These are phyloP conservation scores for Neckera pumila DNA, from an alignment of 225 moss, liverwort and hornwort genomes.

Conservation along the genomic window DNA sequence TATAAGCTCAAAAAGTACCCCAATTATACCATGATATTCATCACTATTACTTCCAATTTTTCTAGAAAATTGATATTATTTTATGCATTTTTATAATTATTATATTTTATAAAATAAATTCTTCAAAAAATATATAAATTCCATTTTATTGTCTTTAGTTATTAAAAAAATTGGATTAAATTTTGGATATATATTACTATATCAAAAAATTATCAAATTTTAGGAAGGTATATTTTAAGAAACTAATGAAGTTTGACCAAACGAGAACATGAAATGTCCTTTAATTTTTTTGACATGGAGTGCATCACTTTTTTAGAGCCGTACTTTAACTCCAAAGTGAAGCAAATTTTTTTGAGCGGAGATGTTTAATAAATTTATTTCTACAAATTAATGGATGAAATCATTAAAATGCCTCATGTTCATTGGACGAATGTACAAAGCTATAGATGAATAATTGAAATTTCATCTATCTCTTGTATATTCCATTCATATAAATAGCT, in stretches of 20 bases:
- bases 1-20: neutral
- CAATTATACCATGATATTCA: neutral
- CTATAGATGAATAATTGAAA: neutral
- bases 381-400: neutral
- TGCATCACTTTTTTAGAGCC: neutral
- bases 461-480: too few species aligned
- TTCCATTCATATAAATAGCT: neutral
- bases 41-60: neutral
- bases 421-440: neutral
- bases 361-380: neutral
- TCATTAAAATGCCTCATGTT: neutral
- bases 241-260: neutral
- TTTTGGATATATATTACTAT: neutral
- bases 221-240: neutral
- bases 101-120: neutral
- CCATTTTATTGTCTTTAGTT: neutral
- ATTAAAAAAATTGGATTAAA: neutral
- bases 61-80: neutral
- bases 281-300: fast-evolving
- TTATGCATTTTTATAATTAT: fast-evolving
- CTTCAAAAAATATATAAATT: too few species aligned
- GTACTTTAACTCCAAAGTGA: neutral
- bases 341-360: neutral
- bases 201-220: neutral
- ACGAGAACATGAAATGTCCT: fast-evolving